Base-by-base conservation (phyloP, 805 yeast genomes). In the Osmozyma mogii region DNA sequence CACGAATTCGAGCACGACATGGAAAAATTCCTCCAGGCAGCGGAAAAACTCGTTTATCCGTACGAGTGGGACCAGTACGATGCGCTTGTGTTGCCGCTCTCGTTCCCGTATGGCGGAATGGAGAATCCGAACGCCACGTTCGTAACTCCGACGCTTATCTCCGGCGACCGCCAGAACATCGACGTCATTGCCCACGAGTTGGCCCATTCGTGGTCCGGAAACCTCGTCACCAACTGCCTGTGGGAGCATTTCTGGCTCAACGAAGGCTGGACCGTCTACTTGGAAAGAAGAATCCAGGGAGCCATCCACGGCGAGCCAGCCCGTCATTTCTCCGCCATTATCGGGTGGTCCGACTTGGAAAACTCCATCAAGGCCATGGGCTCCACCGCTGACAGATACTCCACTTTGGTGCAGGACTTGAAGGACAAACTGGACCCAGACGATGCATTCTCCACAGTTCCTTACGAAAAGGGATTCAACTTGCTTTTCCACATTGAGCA, bases 231-330 rank as follows among this genome's bases (percentile, higher is more conserved):
- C 17, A 87, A 84, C 54, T 75, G 80, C 45, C 80, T 92, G 0
- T 87, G 95, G 92, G 88, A 84, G 49, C 94, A 85, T 58, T 85
- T 87, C 54, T 87, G 94, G 92, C 70, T 87, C 42, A 87, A 87
- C 52, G 96, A 87, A 61, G 96, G 96, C 21, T 87, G 95, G 95
- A 85, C 95, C 5, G 95, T 87, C 22, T 87, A 87, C 52, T 56
- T 87, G 21, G 96, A 87, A 56, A 72, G 96, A 52, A 65, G 95
- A 45, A 85, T 87, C 35, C 61, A 75, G 17, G 94, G 83, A 11
- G 70, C 66, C 10, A 52, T 84, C n/a, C 84, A 84, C 47, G 95
- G 92, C 15, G 89, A 83, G 44, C 56, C 74, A 18, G 65, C 72
- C 24, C 72, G 95, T 49, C 89, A 84, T 44, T 83, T 87, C 50